phyloP scores from a whole-genome alignment of 2,329 filamentous ascomycete species.

The Alternaria novae-zelandiae region DNA sequence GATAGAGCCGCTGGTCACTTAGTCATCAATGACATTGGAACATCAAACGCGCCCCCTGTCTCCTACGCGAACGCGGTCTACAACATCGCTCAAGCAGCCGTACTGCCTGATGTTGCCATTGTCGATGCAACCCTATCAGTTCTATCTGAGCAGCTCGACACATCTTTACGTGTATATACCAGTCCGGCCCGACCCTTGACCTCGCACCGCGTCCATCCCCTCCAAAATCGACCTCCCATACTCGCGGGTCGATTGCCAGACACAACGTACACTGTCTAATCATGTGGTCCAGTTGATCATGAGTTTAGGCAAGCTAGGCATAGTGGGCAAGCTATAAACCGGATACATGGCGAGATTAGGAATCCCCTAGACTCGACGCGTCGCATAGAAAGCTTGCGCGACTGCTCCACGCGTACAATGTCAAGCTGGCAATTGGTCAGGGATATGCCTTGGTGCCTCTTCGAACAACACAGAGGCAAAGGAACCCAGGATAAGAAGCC shows the following conservation, averaged over 20 bases:
- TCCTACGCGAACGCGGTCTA: not conserved
- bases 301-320: not conserved
- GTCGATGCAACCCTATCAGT: not conserved
- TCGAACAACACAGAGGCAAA: not conserved
- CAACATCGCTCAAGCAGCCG: not conserved
- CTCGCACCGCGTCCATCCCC: not conserved
- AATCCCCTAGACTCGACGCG: not conserved
- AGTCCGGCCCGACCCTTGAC: not conserved
- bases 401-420: not conserved
- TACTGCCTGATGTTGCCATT: too few relatives aligned
- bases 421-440: not conserved
- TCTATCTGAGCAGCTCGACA: not conserved
- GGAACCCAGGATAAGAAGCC: not conserved
- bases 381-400: not conserved
- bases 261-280: not conserved
- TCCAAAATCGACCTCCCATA: not conserved
- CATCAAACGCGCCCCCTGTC: not conserved
- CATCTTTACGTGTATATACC: too few relatives aligned
- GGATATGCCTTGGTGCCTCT: not conserved
- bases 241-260: not conserved
- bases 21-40: constrained; percentile 1
- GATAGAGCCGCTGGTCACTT: not conserved
- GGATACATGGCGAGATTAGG: not conserved
- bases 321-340: not conserved
- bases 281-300: not conserved